Evolutionary conservation across 2,329 filamentous ascomycete species (phyloP).

Genomic region (Fusarium sp.): DNA sequence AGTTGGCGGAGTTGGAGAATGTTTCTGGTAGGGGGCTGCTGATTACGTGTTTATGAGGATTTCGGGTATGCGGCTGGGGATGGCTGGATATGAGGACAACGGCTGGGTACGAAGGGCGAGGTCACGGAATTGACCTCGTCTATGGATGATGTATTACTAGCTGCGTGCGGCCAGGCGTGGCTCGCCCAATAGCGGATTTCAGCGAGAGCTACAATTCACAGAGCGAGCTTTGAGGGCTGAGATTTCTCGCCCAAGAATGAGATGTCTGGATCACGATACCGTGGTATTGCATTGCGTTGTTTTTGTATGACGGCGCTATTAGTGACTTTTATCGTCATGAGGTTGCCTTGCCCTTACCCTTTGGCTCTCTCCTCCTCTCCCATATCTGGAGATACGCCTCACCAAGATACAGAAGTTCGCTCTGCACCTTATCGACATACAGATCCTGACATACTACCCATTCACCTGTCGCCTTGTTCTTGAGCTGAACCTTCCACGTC

Average conservation of each 20-base stretch:
- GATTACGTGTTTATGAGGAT: conserved; percentile 43
- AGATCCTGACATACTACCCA: conserved; percentile 97
- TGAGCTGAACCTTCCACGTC: conserved; percentile 93
- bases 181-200: conserved; percentile 37
- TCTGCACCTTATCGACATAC: conserved; percentile 90
- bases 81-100: conserved; percentile 21
- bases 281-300: conserved; percentile 38
- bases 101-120: conserved; percentile 18
- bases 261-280: conserved; percentile 4
- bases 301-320: conserved; percentile 14
- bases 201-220: conserved; percentile 42
- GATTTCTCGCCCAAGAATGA: conserved; percentile 29
- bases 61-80: conserved; percentile 22
- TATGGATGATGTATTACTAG: conserved; percentile 43
- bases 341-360: conserved; percentile 54
- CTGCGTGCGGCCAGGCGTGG: conserved; percentile 31
- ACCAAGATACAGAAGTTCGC: conserved; percentile 90
- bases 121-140: conserved; percentile 12
- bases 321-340: conserved; percentile 30
- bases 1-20: conserved; percentile 38
- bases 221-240: conserved; percentile 36
- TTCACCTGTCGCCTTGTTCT: conserved; percentile 84
- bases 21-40: conserved; percentile 30
- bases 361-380: conserved; percentile 80
- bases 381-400: conserved; percentile 97